A percentile compares a stretch with the other conserved stretches of the same genome.
phyloP scores from a whole-genome alignment of 1,139 yeast species.

The Suhomyces maxii region DNA sequence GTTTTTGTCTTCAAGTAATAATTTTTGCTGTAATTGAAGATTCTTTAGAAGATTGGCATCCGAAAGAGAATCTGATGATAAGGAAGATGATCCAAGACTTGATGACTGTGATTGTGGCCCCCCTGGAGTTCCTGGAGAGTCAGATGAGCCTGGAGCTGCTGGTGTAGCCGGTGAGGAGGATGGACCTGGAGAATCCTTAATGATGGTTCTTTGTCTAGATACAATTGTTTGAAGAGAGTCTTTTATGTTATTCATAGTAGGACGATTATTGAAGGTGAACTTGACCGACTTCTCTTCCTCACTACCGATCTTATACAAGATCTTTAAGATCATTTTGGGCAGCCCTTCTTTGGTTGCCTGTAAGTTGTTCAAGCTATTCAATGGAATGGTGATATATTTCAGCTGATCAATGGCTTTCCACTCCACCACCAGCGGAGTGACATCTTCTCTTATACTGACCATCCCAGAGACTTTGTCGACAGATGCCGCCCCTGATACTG shows the following conservation, averaged over 20 bases:
- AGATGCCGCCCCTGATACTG: slow-evolving; percentile 64
- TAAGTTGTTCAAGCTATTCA: slow-evolving; percentile 56
- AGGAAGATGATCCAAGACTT: slow-evolving; percentile 5
- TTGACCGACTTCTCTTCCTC: slow-evolving; percentile 48
- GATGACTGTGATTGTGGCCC: neutral
- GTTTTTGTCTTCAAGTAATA: slow-evolving; percentile 68
- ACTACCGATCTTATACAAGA: slow-evolving; percentile 43
- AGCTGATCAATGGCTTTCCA: slow-evolving; percentile 74
- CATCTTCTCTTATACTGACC: slow-evolving; percentile 63
- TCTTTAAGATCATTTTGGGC: slow-evolving; percentile 67
- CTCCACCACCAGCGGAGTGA: slow-evolving; percentile 59
- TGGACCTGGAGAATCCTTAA: slow-evolving; percentile 25
- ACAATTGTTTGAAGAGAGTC: slow-evolving; percentile 69
- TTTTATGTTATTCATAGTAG: slow-evolving; percentile 74
- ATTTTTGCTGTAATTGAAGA: slow-evolving; percentile 72
- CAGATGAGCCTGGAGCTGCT: slow-evolving; percentile 9
- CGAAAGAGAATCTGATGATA: slow-evolving; percentile 27
- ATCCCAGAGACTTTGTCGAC: slow-evolving; percentile 69
- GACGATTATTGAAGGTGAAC: slow-evolving; percentile 68
- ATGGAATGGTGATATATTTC: slow-evolving; percentile 46
- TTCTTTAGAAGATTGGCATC: slow-evolving; percentile 58
- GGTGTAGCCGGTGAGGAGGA: slow-evolving; percentile 13
- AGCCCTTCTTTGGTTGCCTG: slow-evolving; percentile 75
- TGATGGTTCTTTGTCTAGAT: slow-evolving; percentile 60
- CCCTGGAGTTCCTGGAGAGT: slow-evolving; percentile 5